Base-by-base conservation (phyloP, 2,329 filamentous ascomycete species). In the Neonectria neomacrospora region DNA sequence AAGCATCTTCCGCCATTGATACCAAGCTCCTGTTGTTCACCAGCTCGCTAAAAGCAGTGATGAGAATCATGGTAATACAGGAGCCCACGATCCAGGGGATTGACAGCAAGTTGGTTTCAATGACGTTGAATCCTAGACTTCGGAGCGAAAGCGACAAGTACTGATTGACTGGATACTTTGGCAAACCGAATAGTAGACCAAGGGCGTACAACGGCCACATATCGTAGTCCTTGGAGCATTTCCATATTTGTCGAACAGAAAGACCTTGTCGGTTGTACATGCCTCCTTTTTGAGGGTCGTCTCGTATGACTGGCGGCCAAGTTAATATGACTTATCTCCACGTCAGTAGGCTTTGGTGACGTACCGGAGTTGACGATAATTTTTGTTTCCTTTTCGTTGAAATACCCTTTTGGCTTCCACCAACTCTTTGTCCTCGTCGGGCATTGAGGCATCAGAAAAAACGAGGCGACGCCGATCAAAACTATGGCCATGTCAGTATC, bases 181-280 rank as follows among this genome's bases (percentile, higher is more conserved):
- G 88, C 20, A 88, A 85, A 61, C 86, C 84, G 63, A 56, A 48
- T 14, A 59, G 34, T 23, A 62, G 50, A 11, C 64, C 61, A 14
- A 89, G 75, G 20, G 85, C 68, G 65, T 88, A 88, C 5, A 85
- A 67, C 0, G 84, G 84, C 77, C 78, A 79, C 37, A 80, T 67
- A 34, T 79, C 77, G 59, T 83, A 88, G 65, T 89, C 88, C 5
- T 77, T 78, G 1, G 88, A 74, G 4, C 82, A 82, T 28, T 84
- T 74, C 81, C 83, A 87, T 1, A 88, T 80, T 1, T 81, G 75
- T 3, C 73, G 76, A 0, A 78, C 79, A 0, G 83, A 85, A 34
- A 89, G 82, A 0, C 83, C 82, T 71, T 88, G 78, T 5, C 87
- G 82, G 65, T 89, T 89, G 71, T 88, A 85, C 85, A 90, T 88